Conservation (phyloP, 768 basidiomycete genomes). For the Tubosaeta sp. region DNA sequence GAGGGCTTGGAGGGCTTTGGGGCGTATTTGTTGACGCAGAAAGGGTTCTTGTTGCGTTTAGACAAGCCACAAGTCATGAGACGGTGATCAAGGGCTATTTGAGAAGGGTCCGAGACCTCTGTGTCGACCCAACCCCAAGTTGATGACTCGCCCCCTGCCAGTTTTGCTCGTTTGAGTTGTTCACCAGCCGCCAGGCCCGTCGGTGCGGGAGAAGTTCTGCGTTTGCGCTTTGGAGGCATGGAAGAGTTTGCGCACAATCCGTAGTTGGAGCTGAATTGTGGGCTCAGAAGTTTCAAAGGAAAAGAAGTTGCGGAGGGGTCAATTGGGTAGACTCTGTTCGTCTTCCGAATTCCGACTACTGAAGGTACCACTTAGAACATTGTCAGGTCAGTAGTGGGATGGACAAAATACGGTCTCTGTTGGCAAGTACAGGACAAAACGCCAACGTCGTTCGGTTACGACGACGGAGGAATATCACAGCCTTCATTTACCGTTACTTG, state of each 20-base stretch:
- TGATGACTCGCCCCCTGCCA: slow-evolving; percentile 41
- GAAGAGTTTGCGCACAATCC: background rate
- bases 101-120: slow-evolving; percentile 48
- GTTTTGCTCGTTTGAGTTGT: slow-evolving; percentile 53
- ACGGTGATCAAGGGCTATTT: slow-evolving; percentile 66
- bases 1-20: slow-evolving; percentile 18
- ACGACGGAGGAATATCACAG: slow-evolving; percentile 38
- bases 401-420: slow-evolving; percentile 20
- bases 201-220: slow-evolving; percentile 41
- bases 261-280: background rate
- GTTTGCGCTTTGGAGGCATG: slow-evolving; percentile 60
- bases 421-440: slow-evolving; percentile 21
- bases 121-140: slow-evolving; percentile 83
- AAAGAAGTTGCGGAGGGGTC: slow-evolving; percentile 9
- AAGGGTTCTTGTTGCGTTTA: slow-evolving; percentile 41
- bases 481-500: slow-evolving; percentile 31
- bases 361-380: background rate
- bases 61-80: slow-evolving; percentile 67
- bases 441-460: slow-evolving; percentile 41
- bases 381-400: slow-evolving; percentile 11
- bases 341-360: slow-evolving; percentile 22
- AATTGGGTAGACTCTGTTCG: background rate
- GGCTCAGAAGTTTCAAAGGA: slow-evolving; percentile 3
- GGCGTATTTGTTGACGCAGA: slow-evolving; percentile 58
- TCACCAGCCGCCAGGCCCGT: slow-evolving; percentile 61